Percentiles rank a stretch among this genome's conserved stretches.
These are phyloP conservation scores for Cinnamomum micranthum DNA, from an alignment of 164 flowering plant genomes.

Conservation along the genomic window DNA sequence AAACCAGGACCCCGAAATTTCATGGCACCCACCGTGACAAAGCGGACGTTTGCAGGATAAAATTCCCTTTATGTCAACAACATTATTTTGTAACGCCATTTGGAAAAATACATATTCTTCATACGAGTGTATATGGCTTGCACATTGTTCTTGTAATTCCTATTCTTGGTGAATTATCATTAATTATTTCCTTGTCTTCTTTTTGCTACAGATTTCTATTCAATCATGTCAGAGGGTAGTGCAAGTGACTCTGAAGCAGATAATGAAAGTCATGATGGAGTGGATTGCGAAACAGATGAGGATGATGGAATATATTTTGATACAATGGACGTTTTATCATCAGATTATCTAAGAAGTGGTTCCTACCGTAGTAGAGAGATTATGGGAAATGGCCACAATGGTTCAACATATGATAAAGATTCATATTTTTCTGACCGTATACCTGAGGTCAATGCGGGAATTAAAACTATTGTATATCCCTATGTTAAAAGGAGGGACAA, in stretches of 20 bases:
- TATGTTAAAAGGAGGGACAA: slow-evolving; percentile 75
- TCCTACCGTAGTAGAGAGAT: slow-evolving; percentile 71
- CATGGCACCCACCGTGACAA: too few relatives aligned
- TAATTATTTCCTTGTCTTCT: slow-evolving; percentile 1
- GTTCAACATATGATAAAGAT: slow-evolving; percentile 40
- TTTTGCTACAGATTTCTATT: slow-evolving; percentile 77
- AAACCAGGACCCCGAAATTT: too few relatives aligned
- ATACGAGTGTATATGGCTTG: not conserved
- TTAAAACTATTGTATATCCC: slow-evolving; percentile 60
- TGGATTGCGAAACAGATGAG: slow-evolving; percentile 85
- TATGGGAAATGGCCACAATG: slow-evolving; percentile 36
- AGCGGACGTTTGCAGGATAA: too few relatives aligned
- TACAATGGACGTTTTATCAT: slow-evolving; percentile 69
- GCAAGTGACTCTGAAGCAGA: slow-evolving; percentile 82
- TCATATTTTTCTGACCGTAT: slow-evolving; percentile 44
- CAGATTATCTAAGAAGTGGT: slow-evolving; percentile 82
- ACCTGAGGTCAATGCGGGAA: slow-evolving; percentile 40
- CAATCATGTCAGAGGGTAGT: slow-evolving; percentile 89
- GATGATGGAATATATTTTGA: slow-evolving; percentile 83
- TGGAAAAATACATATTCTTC: not conserved
- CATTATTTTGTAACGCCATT: too few relatives aligned
- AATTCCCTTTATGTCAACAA: too few relatives aligned
- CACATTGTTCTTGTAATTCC: not conserved
- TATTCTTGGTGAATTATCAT: not conserved
- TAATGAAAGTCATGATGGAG: slow-evolving; percentile 86